phyloP scores from a whole-genome alignment of 345 rosid species.

The Firmiana major region DNA sequence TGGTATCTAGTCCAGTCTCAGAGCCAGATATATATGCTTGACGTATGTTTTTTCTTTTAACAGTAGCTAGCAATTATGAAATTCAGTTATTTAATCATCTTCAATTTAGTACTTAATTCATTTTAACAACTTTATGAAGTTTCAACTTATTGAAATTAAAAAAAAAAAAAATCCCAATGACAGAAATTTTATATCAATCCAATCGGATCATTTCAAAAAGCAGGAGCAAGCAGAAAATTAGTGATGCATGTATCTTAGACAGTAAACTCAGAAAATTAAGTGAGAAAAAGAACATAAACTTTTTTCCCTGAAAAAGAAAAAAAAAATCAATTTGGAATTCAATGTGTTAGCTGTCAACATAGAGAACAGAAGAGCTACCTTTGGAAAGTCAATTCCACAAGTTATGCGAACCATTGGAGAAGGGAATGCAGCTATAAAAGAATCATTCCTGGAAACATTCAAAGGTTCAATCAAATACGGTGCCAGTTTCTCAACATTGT shows the following conservation, averaged over 20 bases:
- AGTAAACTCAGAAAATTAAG: neutral
- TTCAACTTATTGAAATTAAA: neutral
- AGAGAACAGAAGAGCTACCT: slow-evolving; percentile 32
- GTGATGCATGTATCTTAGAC: neutral
- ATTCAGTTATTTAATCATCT: neutral
- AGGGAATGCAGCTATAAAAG: slow-evolving; percentile 67
- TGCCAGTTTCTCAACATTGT: slow-evolving; percentile 49
- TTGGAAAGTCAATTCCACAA: slow-evolving; percentile 78
- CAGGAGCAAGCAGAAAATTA: neutral
- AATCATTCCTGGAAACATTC: slow-evolving; percentile 53
- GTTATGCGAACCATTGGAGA: slow-evolving; percentile 52
- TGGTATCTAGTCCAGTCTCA: neutral
- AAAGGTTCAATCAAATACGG: slow-evolving; percentile 58
- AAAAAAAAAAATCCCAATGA: neutral
- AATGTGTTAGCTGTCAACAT: neutral
- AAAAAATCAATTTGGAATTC: neutral
- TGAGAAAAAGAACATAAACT: neutral
- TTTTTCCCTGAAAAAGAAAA: neutral
- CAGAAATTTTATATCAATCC: neutral
- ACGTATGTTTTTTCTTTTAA: neutral
- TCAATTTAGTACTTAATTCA: neutral
- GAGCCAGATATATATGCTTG: neutral
- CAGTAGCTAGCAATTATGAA: neutral
- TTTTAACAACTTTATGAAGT: neutral
- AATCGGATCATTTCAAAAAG: neutral